A percentile compares a stretch with the other conserved stretches of the same genome.
phyloP scores from a whole-genome alignment of 2,329 filamentous ascomycete species.

The Fusarium algeriense region DNA sequence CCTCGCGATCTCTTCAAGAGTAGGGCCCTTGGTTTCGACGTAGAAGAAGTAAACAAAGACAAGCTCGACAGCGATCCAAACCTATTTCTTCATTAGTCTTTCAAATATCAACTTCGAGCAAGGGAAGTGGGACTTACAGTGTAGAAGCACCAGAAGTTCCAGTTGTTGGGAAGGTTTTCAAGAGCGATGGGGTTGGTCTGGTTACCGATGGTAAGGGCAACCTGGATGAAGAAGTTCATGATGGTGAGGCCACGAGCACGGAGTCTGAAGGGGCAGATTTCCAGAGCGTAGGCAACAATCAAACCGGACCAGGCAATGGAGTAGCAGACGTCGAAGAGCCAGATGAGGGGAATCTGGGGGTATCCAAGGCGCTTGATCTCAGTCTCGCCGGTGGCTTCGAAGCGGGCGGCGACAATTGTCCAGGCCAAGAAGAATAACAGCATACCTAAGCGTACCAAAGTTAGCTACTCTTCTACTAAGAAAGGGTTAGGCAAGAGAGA shows the following conservation, averaged over 20 bases:
- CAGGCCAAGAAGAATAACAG: slow-evolving; percentile 30
- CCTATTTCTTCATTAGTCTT: background rate
- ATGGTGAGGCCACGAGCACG: slow-evolving; percentile 71
- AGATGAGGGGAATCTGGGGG: slow-evolving; percentile 69
- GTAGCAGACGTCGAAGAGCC: slow-evolving; percentile 70
- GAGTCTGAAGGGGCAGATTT: slow-evolving; percentile 70
- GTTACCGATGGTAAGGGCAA: slow-evolving; percentile 70
- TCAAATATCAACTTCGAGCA: accelerated
- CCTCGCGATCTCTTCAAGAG: slow-evolving; percentile 70
- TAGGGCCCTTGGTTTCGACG: slow-evolving; percentile 77
- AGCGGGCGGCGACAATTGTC: slow-evolving; percentile 21
- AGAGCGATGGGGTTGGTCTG: slow-evolving; percentile 75
- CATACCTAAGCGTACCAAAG: slow-evolving; percentile 54
- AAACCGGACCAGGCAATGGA: slow-evolving; percentile 71
- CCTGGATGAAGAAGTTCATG: slow-evolving; percentile 74
- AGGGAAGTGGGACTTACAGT: slow-evolving; percentile 51
- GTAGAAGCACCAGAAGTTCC: slow-evolving; percentile 76
- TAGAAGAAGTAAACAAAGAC: slow-evolving; percentile 75
- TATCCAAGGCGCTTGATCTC: slow-evolving; percentile 57
- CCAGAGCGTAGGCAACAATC: slow-evolving; percentile 68
- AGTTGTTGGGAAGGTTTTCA: slow-evolving; percentile 68
- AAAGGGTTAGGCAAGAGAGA: accelerated
- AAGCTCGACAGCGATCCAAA: slow-evolving; percentile 58
- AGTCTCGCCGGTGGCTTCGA: slow-evolving; percentile 8
- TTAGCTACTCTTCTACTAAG: background rate